Conservation (phyloP, 352 stramenopile genomes). For the Elongisporangium anandrum region DNA sequence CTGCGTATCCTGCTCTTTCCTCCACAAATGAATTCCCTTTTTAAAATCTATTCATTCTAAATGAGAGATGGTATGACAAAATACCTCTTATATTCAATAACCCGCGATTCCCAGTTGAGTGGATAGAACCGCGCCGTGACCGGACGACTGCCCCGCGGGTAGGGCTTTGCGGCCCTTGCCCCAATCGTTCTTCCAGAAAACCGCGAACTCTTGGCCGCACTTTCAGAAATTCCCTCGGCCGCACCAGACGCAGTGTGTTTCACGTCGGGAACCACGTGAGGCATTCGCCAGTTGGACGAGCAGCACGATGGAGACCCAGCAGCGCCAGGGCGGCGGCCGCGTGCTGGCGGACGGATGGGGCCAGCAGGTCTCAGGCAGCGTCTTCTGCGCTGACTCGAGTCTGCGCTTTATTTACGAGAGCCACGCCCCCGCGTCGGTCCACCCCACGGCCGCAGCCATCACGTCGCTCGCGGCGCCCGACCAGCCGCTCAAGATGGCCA, state of each 20-base stretch:
- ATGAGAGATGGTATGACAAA: background rate
- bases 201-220: background rate
- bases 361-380: conserved; percentile 38
- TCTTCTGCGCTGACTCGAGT: conserved; percentile 82
- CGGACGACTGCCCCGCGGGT: background rate
- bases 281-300: background rate
- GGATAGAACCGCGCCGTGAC: background rate
- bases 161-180: background rate
- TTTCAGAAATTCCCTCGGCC: background rate
- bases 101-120: background rate
- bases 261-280: background rate
- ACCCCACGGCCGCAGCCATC: conserved; percentile 18
- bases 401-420: conserved; percentile 78
- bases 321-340: conserved; percentile 29
- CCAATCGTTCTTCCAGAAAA: background rate
- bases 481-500: background rate
- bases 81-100: background rate
- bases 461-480: conserved; percentile 17
- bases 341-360: conserved; percentile 73
- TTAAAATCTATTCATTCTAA: too few relatives aligned
- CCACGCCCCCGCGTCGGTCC: conserved; percentile 9
- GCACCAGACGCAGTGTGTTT: background rate
- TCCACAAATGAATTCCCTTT: background rate
- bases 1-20: background rate
- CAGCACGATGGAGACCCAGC: background rate